phyloP scores from a whole-genome alignment of 495 filamentous ascomycete species.

The Penicillium macrosclerotiorum region DNA sequence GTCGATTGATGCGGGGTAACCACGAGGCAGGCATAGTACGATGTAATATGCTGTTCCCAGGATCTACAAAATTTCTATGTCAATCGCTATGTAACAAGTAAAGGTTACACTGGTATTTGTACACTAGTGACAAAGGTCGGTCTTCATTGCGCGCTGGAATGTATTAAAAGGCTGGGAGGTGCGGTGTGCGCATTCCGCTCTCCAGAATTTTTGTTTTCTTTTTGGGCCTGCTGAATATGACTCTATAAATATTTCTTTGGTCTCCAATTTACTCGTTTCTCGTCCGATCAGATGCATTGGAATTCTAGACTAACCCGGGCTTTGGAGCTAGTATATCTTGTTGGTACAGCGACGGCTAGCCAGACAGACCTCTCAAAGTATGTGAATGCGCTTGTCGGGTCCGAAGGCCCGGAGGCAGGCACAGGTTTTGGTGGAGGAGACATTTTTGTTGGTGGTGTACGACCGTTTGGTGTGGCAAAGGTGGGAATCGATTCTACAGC shows the following conservation, averaged over 20 bases:
- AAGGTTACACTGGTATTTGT: constrained; percentile 6
- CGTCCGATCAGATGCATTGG: not conserved
- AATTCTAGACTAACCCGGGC: not conserved
- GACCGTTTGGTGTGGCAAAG: constrained; percentile 66
- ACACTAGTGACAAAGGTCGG: not conserved
- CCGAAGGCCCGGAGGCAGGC: constrained; percentile 33
- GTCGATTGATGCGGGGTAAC: constrained; percentile 10
- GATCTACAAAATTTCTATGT: too few relatives aligned
- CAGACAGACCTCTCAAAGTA: constrained; percentile 44
- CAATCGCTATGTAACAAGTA: not conserved
- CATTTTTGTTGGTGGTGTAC: constrained; percentile 63
- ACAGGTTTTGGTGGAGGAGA: constrained; percentile 54
- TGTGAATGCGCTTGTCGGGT: constrained; percentile 41
- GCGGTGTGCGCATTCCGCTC: not conserved
- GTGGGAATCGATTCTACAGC: constrained; percentile 60
- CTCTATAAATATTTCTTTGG: not conserved
- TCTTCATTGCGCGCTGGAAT: constrained; percentile 4
- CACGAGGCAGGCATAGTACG: not conserved
- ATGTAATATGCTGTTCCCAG: too few relatives aligned
- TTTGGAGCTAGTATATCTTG: not conserved
- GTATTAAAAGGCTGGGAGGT: constrained; percentile 5
- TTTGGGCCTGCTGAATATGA: not conserved
- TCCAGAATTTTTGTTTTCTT: not conserved
- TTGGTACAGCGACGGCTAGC: constrained; percentile 1
- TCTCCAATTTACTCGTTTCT: not conserved